A percentile compares a stretch with the other conserved stretches of the same genome.
Evolutionary conservation across 2,329 filamentous ascomycete genomes (phyloP).

Genomic region (Claviceps fusiformis): DNA sequence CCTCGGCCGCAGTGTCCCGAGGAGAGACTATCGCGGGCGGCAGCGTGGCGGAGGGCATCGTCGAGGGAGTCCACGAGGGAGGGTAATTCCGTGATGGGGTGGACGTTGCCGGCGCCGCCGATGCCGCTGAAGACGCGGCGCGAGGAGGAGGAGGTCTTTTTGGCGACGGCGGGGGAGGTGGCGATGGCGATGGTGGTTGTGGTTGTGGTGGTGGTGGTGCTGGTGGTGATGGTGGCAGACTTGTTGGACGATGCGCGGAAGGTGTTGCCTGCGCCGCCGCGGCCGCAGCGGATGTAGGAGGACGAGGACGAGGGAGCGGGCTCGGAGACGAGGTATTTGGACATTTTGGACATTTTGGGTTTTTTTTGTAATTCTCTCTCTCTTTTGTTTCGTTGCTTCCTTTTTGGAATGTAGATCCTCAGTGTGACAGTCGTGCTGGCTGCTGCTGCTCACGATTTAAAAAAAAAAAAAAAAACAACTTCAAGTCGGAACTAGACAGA

Average conservation of each 20-base stretch:
- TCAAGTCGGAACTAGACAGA: too few species aligned
- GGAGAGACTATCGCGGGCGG: constrained; percentile 25
- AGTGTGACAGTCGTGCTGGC: too few species aligned
- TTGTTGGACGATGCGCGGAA: constrained; percentile 30
- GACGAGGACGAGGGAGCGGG: constrained; percentile 18
- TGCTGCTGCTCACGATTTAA: too few species aligned
- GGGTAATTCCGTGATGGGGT: constrained; percentile 29
- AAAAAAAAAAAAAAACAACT: too few species aligned
- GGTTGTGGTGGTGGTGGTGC: constrained; percentile 16
- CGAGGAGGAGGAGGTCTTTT: constrained; percentile 16
- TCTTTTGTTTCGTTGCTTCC: too few species aligned
- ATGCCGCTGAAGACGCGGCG: constrained; percentile 51
- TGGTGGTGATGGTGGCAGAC: too few species aligned
- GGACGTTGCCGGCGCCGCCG: constrained; percentile 52
- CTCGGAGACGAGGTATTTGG: constrained; percentile 20
- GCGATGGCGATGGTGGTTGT: constrained; percentile 25
- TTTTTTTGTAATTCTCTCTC: too few species aligned
- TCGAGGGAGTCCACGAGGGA: constrained; percentile 33
- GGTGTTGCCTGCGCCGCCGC: constrained; percentile 43
- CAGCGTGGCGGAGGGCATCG: constrained; percentile 30
- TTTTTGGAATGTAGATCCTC: too few species aligned
- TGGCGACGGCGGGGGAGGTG: constrained; percentile 19
- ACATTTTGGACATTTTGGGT: constrained; percentile 9
- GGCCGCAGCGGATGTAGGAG: constrained; percentile 34
- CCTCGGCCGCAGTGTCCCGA: constrained; percentile 54